These are phyloP conservation scores for Myriangium duriaei DNA, from an alignment of 2,329 filamentous ascomycete species.

Conservation along the genomic window DNA sequence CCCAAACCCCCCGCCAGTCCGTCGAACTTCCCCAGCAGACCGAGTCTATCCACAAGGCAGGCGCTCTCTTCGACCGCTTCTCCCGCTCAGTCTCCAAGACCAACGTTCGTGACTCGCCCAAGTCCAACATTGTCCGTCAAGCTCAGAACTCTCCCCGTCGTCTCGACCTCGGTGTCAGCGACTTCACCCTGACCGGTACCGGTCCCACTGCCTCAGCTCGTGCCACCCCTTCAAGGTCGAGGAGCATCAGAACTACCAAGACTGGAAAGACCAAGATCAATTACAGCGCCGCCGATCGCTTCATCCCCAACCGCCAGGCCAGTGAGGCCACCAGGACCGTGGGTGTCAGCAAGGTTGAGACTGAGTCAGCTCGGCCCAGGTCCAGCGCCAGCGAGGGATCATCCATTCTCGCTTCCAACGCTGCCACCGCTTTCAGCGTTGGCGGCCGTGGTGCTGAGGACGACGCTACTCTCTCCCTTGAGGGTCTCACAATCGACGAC, in stretches of 20 bases:
- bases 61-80: conserved; percentile 68
- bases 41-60: conserved; percentile 61
- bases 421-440: conserved; percentile 54
- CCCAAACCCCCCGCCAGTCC: conserved; percentile 55
- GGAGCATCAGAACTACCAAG: conserved; percentile 27
- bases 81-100: conserved; percentile 55
- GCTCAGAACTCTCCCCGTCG: conserved; percentile 62
- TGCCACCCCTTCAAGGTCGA: conserved; percentile 31
- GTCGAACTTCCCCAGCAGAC: conserved; percentile 36
- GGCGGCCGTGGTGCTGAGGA: conserved; percentile 52
- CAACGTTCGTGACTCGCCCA: conserved; percentile 73
- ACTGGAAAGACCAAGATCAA: conserved; percentile 56
- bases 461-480: conserved; percentile 63
- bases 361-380: conserved; percentile 64
- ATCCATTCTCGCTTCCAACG: conserved; percentile 55
- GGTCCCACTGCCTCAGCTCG: conserved; percentile 41
- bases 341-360: conserved; percentile 72
- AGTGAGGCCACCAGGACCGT: conserved; percentile 78
- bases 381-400: conserved; percentile 59
- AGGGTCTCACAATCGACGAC: conserved; percentile 65
- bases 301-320: conserved; percentile 85
- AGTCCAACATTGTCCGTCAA: conserved; percentile 80
- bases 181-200: conserved; percentile 82
- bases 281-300: conserved; percentile 58
- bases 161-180: conserved; percentile 81